Evolutionary conservation across 75 land plant genomes (phyloP), one percentile per base, ranked within the genome.

Genomic region (Ceratopteris richardii): DNA sequence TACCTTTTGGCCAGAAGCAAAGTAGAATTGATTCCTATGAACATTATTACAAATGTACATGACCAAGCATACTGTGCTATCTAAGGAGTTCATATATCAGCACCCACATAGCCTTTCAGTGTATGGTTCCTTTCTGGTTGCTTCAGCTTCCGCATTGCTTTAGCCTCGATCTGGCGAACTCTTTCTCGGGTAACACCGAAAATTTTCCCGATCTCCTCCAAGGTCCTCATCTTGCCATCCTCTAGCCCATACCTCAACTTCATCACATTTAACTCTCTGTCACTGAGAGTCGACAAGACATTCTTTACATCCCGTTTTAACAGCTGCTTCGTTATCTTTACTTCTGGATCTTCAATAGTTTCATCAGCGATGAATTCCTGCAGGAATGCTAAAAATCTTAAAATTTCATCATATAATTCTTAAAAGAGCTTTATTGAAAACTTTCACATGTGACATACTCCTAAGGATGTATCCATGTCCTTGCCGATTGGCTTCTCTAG

Each of bases 331-430:
- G 40, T 65, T 17, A 78, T 63, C 10, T 22, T 44, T 28, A 74
- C 66, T 30, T 76, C 81, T 0, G 84, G 75, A 13, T 71, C 51
- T 52, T 62, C 67, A 27, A 74, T 29, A 1, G 72, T 65, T 29
- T 40, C 50, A 68, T 90, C 87, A 20, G 81, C 56, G 28, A 57
- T 63, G 13, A 78, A 20, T 50, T 90, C 90, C 91, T 90, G 87
- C 62, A 66, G 9, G n/a, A 36, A 27, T 6, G n/a, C n/a, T n/a
- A n/a, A n/a, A n/a, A n/a, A n/a, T n/a, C 62, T 42, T 36, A 26
- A 16, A 16, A 62, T 29, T 18, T 5, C 28, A 54, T 20, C 51
- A 22, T 6, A 54, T 36, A 21, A 13, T 6, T 17, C 29, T 54
- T 27, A 50, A 55, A 3, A 55, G 16, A 61, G 5, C n/a, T 13